Evolutionary conservation across 306 rosid species (phyloP), one percentile per base, ranked within the genome.

Genomic region (Luffa acutangula): DNA sequence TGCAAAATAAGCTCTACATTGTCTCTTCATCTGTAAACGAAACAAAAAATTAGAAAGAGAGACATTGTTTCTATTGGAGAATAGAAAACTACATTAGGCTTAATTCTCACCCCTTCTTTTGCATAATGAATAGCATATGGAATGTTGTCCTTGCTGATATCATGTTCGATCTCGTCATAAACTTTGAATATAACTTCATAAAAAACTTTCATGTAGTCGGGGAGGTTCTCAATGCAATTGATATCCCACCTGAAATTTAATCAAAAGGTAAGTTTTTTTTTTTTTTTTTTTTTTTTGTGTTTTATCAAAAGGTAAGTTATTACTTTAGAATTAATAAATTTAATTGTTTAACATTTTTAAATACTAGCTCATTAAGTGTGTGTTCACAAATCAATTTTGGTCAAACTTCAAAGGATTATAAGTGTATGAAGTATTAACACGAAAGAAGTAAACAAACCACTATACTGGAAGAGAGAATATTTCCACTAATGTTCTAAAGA

Each of bases 211-310:
- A 80, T 72, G 54, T 73, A 80, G 9, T 59, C 7, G 0, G 83
- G 75, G 8, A 80, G 49, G 5, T 59, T 66, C 20, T 60, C 53
- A 6, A 3, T 48, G n/a, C 3, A n/a, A 3, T 76, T 36, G 20
- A 53, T 67, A 53, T 83, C 79, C 86, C 86, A 83, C 49, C 88
- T 86, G 57, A 48, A 52, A 54, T 58, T 56, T 5, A 0, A n/a
- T 56, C 33, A 56, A 56, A n/a, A 2, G 3, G 1, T 11, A 49
- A 11, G 54, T 12, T 49, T n/a, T n/a, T n/a, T n/a, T n/a, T n/a
- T n/a, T n/a, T n/a, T n/a, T n/a, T n/a, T n/a, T n/a, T n/a, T n/a
- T n/a, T n/a, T n/a, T n/a, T n/a, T n/a, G n/a, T n/a, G n/a, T n/a
- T n/a, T n/a, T n/a, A n/a, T 56, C 33, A 56, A 56, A n/a, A 2